These are phyloP conservation scores for Penicillium subrubescens DNA, from an alignment of 495 filamentous ascomycete genomes.

Conservation along the genomic window DNA sequence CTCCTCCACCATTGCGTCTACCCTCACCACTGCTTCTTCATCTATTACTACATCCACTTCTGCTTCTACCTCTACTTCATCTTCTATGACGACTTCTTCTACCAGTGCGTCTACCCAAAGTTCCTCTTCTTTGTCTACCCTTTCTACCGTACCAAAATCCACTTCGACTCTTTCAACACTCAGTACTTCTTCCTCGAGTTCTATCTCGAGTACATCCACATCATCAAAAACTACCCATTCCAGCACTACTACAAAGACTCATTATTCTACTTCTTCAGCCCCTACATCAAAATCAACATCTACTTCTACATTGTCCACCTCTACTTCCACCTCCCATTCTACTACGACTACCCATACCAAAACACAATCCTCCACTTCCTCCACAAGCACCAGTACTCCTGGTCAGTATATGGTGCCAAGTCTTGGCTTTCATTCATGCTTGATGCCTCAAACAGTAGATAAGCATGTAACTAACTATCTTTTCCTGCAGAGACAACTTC, in stretches of 20 bases:
- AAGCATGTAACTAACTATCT: neutral
- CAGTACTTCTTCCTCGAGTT: slow-evolving; percentile 6
- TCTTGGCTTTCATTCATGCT: slow-evolving; percentile 9
- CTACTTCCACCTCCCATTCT: neutral
- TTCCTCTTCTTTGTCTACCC: slow-evolving; percentile 9
- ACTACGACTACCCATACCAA: neutral
- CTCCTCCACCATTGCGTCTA: slow-evolving; percentile 31
- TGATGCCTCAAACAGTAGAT: neutral
- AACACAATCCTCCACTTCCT: slow-evolving; percentile 4
- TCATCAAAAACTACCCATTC: slow-evolving; percentile 5
- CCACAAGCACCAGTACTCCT: slow-evolving; percentile 18
- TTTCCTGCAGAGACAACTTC: neutral
- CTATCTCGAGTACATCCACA: slow-evolving; percentile 12
- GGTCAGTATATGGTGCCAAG: slow-evolving; percentile 23
- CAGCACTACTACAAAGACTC: slow-evolving; percentile 13
- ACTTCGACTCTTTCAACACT: neutral
- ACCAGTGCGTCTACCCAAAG: slow-evolving; percentile 19
- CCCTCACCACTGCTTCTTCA: slow-evolving; percentile 22
- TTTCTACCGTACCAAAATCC: neutral
- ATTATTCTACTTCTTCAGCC: slow-evolving; percentile 8
- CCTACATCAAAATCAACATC: slow-evolving; percentile 5
- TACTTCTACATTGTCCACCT: slow-evolving; percentile 5
- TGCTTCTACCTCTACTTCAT: slow-evolving; percentile 28
- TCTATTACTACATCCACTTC: slow-evolving; percentile 25
- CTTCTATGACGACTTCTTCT: slow-evolving; percentile 25